These are phyloP conservation scores for Pistacia atlantica DNA, from an alignment of 345 rosid genomes.

Conservation along the genomic window DNA sequence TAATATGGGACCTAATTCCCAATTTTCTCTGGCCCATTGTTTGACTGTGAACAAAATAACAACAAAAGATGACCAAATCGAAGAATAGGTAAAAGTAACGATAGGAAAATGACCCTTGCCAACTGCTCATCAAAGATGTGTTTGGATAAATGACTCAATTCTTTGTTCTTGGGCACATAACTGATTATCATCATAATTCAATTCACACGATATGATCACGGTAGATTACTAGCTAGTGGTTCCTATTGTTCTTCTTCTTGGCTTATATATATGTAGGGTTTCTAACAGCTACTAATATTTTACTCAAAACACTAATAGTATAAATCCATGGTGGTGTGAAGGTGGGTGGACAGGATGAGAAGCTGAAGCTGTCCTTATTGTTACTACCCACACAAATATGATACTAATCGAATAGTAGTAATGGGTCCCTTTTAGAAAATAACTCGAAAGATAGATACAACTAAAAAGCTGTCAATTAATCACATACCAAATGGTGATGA, in stretches of 20 bases:
- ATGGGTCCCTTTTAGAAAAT: slow-evolving; percentile 20
- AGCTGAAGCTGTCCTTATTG: slow-evolving; percentile 25
- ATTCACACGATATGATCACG: background rate
- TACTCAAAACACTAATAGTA: slow-evolving; percentile 4
- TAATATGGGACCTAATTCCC: slow-evolving; percentile 9
- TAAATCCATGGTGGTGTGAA: slow-evolving; percentile 19
- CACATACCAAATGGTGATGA: slow-evolving; percentile 11
- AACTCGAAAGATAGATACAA: slow-evolving; percentile 29
- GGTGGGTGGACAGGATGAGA: slow-evolving; percentile 16
- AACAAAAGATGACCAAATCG: background rate
- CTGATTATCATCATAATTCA: background rate
- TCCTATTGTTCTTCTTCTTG: slow-evolving; percentile 22
- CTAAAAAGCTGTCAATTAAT: slow-evolving; percentile 19
- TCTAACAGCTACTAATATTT: slow-evolving; percentile 18
- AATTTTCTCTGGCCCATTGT: background rate
- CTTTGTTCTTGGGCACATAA: slow-evolving; percentile 5
- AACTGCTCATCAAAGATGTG: background rate
- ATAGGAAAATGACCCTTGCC: background rate
- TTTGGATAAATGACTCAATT: background rate
- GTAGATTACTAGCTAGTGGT: background rate
- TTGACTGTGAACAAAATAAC: slow-evolving; percentile 1
- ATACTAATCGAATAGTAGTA: slow-evolving; percentile 4
- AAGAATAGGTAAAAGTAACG: background rate
- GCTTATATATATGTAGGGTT: slow-evolving; percentile 12
- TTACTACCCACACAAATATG: slow-evolving; percentile 20